Evolutionary conservation across 108 stramenopile genomes (phyloP).

Genomic region (Asterionellopsis glacialis): DNA sequence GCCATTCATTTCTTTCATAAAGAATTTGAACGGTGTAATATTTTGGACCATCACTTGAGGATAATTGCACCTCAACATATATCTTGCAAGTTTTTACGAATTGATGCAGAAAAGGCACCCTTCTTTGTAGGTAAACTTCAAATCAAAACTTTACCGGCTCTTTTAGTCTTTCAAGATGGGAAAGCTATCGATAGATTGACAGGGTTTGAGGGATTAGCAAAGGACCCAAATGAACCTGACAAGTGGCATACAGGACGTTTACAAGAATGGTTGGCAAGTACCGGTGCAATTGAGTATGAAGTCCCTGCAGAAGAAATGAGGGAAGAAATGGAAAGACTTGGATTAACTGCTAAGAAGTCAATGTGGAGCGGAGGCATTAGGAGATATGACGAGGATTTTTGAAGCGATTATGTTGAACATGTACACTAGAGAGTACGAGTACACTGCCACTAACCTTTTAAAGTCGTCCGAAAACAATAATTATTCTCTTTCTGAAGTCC

Average conservation of each 20-base stretch:
- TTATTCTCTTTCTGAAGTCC: too few species aligned
- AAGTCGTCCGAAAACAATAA: too few species aligned
- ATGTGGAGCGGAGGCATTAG: slow-evolving; percentile 2
- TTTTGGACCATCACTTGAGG: slow-evolving; percentile 94
- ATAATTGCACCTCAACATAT: slow-evolving; percentile 68
- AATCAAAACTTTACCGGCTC: slow-evolving; percentile 65
- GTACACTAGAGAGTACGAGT: too few species aligned
- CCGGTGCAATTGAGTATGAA: slow-evolving; percentile 67
- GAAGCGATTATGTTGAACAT: too few species aligned
- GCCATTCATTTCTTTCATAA: slow-evolving; percentile 95
- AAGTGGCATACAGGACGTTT: slow-evolving; percentile 66
- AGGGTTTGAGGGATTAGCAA: slow-evolving; percentile 72
- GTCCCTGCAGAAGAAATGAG: slow-evolving; percentile 38
- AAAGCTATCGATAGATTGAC: slow-evolving; percentile 60
- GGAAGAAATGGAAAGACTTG: slow-evolving; percentile 13
- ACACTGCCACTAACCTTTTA: too few species aligned
- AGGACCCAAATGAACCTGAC: slow-evolving; percentile 44
- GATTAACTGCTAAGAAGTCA: not conserved
- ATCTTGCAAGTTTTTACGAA: slow-evolving; percentile 86
- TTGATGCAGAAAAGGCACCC: slow-evolving; percentile 94
- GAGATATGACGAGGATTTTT: not conserved
- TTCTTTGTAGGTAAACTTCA: slow-evolving; percentile 93
- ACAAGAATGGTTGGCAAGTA: slow-evolving; percentile 63
- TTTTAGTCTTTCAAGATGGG: slow-evolving; percentile 82
- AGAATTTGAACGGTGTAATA: slow-evolving; percentile 90